Evolutionary conservation across 2,329 filamentous ascomycete genomes (phyloP).

Genomic region (Trichoderma guizhouense): DNA sequence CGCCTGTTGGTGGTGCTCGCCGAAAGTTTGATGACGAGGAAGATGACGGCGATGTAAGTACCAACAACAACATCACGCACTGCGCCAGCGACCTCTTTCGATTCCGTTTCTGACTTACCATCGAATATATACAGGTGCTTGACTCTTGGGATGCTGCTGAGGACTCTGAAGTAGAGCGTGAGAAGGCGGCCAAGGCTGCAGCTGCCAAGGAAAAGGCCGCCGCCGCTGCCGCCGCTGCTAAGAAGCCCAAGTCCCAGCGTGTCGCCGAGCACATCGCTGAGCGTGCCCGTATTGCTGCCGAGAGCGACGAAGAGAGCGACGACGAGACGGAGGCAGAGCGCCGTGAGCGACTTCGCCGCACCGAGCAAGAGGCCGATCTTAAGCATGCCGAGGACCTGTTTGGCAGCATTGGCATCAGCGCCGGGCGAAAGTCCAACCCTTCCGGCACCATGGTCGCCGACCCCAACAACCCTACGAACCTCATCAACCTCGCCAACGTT

Average conservation of each 20-base stretch:
- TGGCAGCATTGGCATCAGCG: conserved; percentile 65
- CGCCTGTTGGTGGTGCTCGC: conserved; percentile 39
- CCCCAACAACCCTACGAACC: conserved; percentile 68
- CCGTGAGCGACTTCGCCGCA: conserved; percentile 70
- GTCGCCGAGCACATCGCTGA: conserved; percentile 73
- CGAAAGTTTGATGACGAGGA: conserved; percentile 89
- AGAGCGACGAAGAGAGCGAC: conserved; percentile 58
- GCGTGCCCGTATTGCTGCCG: conserved; percentile 50
- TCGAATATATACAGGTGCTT: conserved; percentile 61
- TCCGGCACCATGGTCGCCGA: conserved; percentile 67
- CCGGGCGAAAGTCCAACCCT: conserved; percentile 64
- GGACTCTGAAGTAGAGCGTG: conserved; percentile 93
- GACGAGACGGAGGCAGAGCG: conserved; percentile 71
- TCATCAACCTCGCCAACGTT: conserved; percentile 76
- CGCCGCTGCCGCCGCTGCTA: conserved; percentile 80
- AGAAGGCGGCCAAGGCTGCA: conserved; percentile 84
- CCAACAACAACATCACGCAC: background rate
- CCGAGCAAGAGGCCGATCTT: conserved; percentile 85
- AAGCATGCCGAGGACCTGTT: conserved; percentile 90
- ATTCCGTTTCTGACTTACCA: background rate
- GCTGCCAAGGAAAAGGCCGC: conserved; percentile 88
- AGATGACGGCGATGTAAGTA: conserved; percentile 71
- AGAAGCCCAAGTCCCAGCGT: conserved; percentile 85
- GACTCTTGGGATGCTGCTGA: conserved; percentile 97
- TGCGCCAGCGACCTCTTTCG: background rate